A percentile compares a stretch with the other conserved stretches of the same genome.
phyloP scores from a whole-genome alignment of 2,329 filamentous ascomycete genomes.

The Pseudogymnoascus sp. region DNA sequence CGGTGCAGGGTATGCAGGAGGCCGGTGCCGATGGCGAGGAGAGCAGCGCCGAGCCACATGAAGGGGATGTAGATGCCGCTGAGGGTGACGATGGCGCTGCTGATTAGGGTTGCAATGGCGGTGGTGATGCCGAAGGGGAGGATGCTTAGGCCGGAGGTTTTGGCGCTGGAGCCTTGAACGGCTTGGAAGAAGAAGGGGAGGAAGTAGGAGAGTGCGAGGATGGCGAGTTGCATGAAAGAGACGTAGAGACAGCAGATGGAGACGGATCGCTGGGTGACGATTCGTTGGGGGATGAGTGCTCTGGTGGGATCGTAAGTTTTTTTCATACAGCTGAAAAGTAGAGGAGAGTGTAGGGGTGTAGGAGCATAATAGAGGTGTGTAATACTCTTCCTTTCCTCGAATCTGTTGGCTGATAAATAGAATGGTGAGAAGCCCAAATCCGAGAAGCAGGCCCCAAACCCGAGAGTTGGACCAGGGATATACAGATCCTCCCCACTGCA shows the following conservation, averaged over 20 bases:
- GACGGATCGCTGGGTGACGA: conserved; percentile 32
- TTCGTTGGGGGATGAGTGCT: conserved; percentile 33
- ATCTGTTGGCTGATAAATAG: conserved; percentile 13
- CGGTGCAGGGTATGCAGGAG: conserved; percentile 34
- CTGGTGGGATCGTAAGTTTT: conserved; percentile 16
- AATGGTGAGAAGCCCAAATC: conserved; percentile 23
- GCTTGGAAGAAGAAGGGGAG: conserved; percentile 43
- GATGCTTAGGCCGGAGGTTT: conserved; percentile 34
- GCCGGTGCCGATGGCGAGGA: conserved; percentile 34
- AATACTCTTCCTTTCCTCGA: not conserved
- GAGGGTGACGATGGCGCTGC: conserved; percentile 31
- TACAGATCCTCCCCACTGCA: conserved; percentile 39
- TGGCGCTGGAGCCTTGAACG: conserved; percentile 35
- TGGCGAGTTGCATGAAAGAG: conserved; percentile 30
- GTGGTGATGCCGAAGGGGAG: conserved; percentile 30
- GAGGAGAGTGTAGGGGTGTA: not conserved
- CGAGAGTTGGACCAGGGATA: conserved; percentile 33
- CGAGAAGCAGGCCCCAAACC: conserved; percentile 31
- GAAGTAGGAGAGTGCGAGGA: conserved; percentile 33
- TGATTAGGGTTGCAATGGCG: conserved; percentile 27
- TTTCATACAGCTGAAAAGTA: not conserved
- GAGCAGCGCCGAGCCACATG: conserved; percentile 21
- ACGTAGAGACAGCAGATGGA: conserved; percentile 28
- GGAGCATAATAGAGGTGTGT: not conserved
- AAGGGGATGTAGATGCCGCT: conserved; percentile 27